Conservation (phyloP, 2,329 filamentous ascomycete genomes). For the Metarhizium brunneum region DNA sequence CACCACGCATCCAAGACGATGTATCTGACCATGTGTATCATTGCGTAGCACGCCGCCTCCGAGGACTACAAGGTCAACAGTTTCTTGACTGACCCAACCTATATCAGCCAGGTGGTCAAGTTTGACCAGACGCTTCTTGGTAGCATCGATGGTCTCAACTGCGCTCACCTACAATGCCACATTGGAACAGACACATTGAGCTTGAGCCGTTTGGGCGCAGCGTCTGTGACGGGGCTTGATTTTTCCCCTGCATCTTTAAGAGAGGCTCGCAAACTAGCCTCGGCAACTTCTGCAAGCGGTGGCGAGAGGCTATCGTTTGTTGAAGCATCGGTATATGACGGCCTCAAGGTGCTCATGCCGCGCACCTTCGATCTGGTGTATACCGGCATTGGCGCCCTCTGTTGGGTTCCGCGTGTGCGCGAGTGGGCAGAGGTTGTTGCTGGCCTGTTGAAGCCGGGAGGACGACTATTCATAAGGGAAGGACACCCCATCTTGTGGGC, state of each 20-base stretch:
- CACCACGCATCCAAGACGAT: too few species aligned
- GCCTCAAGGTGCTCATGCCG: background rate
- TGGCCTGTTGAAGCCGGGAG: slow-evolving; percentile 7
- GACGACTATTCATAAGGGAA: slow-evolving; percentile 9
- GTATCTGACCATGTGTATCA: too few species aligned
- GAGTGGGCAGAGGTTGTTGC: slow-evolving; percentile 8
- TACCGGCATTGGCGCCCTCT: slow-evolving; percentile 10
- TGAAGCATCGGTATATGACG: too few species aligned
- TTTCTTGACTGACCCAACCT: background rate
- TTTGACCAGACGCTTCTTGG: slow-evolving; percentile 3
- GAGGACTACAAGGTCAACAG: slow-evolving; percentile 6
- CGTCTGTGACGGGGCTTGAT: too few species aligned
- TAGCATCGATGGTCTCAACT: too few species aligned
- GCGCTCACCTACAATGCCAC: slow-evolving; percentile 9
- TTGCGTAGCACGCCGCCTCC: slow-evolving; percentile 1
- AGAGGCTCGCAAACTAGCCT: too few species aligned
- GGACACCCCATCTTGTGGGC: slow-evolving; percentile 8
- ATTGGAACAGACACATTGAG: slow-evolving; percentile 11
- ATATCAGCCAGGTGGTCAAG: slow-evolving; percentile 5
- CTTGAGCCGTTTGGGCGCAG: slow-evolving; percentile 7
- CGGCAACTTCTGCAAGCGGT: too few species aligned
- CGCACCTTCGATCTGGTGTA: slow-evolving; percentile 9
- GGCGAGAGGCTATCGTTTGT: too few species aligned
- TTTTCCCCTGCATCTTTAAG: too few species aligned
- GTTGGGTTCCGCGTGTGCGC: slow-evolving; percentile 8